A percentile compares a stretch with the other conserved stretches of the same genome.
These are phyloP conservation scores for Lepidium didymum DNA, from an alignment of 345 rosid genomes.

Conservation along the genomic window DNA sequence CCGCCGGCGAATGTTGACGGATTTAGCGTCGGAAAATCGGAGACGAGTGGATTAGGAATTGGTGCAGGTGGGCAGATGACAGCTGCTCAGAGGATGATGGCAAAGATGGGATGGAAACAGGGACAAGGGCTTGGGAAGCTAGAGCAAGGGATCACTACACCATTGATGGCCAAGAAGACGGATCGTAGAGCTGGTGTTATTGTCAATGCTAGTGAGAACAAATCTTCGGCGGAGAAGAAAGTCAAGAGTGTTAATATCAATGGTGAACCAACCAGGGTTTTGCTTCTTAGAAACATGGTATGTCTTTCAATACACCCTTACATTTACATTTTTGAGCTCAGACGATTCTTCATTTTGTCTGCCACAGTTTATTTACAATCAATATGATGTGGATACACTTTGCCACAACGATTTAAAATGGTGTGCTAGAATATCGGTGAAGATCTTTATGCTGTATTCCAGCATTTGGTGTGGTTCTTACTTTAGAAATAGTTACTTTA, in stretches of 20 bases:
- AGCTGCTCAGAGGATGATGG: conserved; percentile 99
- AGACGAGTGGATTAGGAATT: conserved; percentile 80
- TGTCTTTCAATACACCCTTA: neutral
- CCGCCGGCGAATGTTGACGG: conserved; percentile 62
- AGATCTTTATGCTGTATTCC: neutral
- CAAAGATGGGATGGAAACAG: conserved; percentile 99
- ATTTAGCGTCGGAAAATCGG: conserved; percentile 75
- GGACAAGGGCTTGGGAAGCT: conserved; percentile 96
- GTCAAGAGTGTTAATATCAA: conserved; percentile 78
- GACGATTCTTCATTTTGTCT: neutral
- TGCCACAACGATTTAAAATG: neutral
- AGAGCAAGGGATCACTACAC: conserved; percentile 97
- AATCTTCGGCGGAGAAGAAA: conserved; percentile 69
- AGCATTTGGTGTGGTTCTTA: conserved; percentile 5
- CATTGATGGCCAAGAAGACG: conserved; percentile 96
- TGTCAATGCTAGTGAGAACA: conserved; percentile 79
- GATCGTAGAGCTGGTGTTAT: conserved; percentile 98
- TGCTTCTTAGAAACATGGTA: conserved; percentile 94
- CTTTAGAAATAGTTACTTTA: neutral
- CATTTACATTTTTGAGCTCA: neutral
- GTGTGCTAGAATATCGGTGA: neutral
- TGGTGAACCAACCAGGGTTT: conserved; percentile 78
- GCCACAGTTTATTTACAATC: neutral
- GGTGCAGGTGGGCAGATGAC: conserved; percentile 99
- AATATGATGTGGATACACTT: neutral